Percentiles rank a stretch among this genome's conserved stretches.
phyloP scores from a whole-genome alignment of 805 yeast genomes.

The Candida caryicola region DNA sequence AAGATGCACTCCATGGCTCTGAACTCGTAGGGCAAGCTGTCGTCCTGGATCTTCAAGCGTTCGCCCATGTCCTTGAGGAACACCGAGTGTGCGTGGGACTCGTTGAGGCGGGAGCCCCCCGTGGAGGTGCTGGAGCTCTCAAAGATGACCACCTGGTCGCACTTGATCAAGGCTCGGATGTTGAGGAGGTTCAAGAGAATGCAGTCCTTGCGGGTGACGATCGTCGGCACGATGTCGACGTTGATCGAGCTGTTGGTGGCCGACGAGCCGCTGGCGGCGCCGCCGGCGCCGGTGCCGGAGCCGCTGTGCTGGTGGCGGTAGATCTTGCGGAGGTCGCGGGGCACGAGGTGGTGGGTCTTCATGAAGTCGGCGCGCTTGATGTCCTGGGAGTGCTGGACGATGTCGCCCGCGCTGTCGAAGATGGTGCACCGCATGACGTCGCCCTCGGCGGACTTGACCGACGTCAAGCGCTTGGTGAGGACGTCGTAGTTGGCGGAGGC shows the following conservation, averaged over 20 bases:
- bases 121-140: constrained; percentile 18
- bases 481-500: constrained; percentile 3
- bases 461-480: constrained; percentile 18
- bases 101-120: constrained; percentile 37
- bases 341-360: constrained; percentile 43
- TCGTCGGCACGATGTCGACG: constrained; percentile 55
- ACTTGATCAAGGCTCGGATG: constrained; percentile 50
- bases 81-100: constrained; percentile 42
- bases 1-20: constrained; percentile 87
- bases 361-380: constrained; percentile 43
- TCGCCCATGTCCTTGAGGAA: constrained; percentile 43
- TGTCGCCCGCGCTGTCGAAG: constrained; percentile 46
- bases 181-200: constrained; percentile 49
- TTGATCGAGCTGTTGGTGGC: constrained; percentile 15
- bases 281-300: constrained; percentile 7
- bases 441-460: constrained; percentile 19
- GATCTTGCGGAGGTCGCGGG: constrained; percentile 59
- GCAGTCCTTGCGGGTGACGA: constrained; percentile 46
- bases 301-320: constrained; percentile 27
- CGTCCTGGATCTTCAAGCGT: constrained; percentile 33
- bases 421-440: constrained; percentile 47
- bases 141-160: constrained; percentile 52
- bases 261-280: constrained; percentile 7
- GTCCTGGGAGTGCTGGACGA: constrained; percentile 45
- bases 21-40: constrained; percentile 75